A percentile compares a stretch with the other conserved stretches of the same genome.
Evolutionary conservation across 1,139 yeast species (phyloP).

Genomic region (Debaryomyces sp.): DNA sequence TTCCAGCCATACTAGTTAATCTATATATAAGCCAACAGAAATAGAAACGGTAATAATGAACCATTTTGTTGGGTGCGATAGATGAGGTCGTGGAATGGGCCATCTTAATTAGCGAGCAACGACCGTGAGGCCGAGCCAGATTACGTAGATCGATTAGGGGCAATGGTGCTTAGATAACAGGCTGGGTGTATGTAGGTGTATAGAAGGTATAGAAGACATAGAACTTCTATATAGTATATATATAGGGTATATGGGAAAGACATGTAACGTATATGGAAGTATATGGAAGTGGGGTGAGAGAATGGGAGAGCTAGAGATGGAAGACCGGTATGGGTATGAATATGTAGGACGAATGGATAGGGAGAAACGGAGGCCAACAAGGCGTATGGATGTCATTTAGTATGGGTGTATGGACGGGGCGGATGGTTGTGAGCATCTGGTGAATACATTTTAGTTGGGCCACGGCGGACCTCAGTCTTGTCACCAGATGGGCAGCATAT

Average conservation of each 20-base stretch:
- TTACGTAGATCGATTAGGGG: neutral
- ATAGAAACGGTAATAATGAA: neutral
- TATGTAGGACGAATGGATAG: neutral
- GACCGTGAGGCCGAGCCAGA: neutral
- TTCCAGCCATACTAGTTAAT: neutral
- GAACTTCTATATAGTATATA: too few species aligned
- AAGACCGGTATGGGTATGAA: neutral
- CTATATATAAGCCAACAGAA: conserved; percentile 3
- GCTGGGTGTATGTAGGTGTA: neutral
- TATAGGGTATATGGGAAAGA: too few species aligned
- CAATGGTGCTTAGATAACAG: neutral
- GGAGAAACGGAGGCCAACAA: neutral
- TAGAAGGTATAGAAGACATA: too few species aligned
- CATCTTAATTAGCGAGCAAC: neutral
- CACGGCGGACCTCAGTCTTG: neutral
- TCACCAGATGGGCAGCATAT: neutral
- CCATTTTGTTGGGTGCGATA: conserved; percentile 1
- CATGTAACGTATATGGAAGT: too few species aligned
- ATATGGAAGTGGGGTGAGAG: too few species aligned
- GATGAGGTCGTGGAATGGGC: neutral
- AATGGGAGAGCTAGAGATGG: neutral
- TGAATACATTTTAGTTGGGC: neutral
- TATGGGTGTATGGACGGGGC: neutral
- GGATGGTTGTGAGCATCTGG: neutral
- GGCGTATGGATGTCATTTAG: neutral